Conservation (phyloP, 2,329 filamentous ascomycete genomes). For the Ophiocordyceps robertsii region DNA sequence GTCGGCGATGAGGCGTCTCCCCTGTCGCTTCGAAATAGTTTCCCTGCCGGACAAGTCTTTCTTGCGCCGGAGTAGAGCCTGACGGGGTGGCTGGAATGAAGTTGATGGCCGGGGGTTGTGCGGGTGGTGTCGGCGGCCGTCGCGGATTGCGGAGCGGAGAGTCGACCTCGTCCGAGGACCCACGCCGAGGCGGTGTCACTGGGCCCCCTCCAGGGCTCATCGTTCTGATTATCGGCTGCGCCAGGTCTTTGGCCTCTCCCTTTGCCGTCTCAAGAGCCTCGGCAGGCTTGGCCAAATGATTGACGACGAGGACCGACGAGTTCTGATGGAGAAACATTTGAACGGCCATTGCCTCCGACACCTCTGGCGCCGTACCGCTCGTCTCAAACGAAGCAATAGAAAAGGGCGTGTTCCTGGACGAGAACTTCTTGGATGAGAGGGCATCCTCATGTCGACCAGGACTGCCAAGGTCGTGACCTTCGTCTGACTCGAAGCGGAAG, state of each 20-base stretch:
- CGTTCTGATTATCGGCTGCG: conserved; percentile 23
- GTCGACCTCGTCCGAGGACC: conserved; percentile 39
- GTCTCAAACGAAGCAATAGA: conserved; percentile 49
- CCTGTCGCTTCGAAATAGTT: conserved; percentile 37
- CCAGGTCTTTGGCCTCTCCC: conserved; percentile 10
- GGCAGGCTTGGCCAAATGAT: conserved; percentile 38
- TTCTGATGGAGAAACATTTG: conserved; percentile 53
- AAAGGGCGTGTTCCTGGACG: conserved; percentile 47
- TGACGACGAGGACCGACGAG: conserved; percentile 46
- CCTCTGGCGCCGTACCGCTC: conserved; percentile 45
- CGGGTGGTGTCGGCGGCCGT: conserved; percentile 39
- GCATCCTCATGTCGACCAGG: conserved; percentile 40
- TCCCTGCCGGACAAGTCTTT: conserved; percentile 37
- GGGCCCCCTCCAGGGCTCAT: conserved; percentile 27
- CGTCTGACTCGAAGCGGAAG: conserved; percentile 19
- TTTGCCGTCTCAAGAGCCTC: conserved; percentile 25
- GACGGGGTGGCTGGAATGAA: conserved; percentile 52
- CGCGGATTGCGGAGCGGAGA: conserved; percentile 50
- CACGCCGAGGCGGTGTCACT: conserved; percentile 38
- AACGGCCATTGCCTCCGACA: conserved; percentile 49
- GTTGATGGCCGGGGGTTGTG: conserved; percentile 29
- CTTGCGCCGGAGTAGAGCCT: conserved; percentile 39
- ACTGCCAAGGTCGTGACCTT: conserved; percentile 19
- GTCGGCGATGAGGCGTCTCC: conserved; percentile 29
- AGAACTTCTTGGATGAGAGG: conserved; percentile 36